Evolutionary conservation across 1,139 yeast genomes (phyloP).

Genomic region (Lodderomyces metapsilosis): DNA sequence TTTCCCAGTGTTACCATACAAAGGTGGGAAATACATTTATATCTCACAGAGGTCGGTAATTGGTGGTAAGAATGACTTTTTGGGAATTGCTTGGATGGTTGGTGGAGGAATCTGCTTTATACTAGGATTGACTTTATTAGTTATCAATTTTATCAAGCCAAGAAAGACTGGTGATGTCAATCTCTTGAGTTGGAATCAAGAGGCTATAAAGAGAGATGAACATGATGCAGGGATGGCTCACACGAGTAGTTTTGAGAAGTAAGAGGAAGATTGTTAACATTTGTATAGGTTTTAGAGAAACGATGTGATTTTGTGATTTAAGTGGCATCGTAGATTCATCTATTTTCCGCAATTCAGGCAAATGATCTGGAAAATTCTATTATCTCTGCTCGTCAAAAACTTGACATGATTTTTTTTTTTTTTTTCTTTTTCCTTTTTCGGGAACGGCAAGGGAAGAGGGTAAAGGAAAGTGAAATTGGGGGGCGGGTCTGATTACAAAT

Average conservation of each 20-base stretch:
- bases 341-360: no score
- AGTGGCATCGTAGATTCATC: not conserved
- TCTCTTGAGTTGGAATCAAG: constrained; percentile 72
- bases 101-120: constrained; percentile 86
- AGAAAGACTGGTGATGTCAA: constrained; percentile 73
- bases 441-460: no score
- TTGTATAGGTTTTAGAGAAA: not conserved
- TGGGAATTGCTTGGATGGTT: constrained; percentile 87
- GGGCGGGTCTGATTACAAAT: constrained; percentile 3
- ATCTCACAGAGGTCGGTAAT: constrained; percentile 81
- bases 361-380: not conserved
- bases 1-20: constrained; percentile 81
- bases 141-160: constrained; percentile 64
- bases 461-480: no score
- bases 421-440: no score
- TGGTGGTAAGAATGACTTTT: constrained; percentile 86
- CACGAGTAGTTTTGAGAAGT: constrained; percentile 13
- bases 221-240: constrained; percentile 12
- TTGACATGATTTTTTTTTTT: no score
- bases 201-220: constrained; percentile 23
- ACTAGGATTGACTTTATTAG: constrained; percentile 56
- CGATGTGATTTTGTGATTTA: not conserved
- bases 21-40: constrained; percentile 80
- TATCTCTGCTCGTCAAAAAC: no score
- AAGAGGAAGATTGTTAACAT: constrained; percentile 13